Conservation (phyloP, 2,329 filamentous ascomycete species). For the Lecanicillium sp. region DNA sequence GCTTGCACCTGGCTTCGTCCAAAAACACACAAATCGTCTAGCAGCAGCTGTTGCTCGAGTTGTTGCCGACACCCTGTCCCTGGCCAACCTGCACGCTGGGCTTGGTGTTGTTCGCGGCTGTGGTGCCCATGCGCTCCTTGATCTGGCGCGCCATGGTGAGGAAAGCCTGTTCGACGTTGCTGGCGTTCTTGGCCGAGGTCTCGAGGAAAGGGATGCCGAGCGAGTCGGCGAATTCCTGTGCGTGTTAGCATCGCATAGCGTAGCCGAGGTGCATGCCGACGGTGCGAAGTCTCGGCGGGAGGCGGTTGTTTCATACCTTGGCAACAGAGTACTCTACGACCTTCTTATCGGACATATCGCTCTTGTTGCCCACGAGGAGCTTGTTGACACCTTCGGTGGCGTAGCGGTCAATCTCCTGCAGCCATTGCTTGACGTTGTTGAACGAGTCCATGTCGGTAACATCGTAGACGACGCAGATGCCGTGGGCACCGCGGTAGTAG, state of each 20-base stretch:
- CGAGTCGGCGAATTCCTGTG: conserved; percentile 95
- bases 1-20: background rate
- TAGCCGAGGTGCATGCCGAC: too few relatives aligned
- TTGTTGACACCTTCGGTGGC: conserved; percentile 99
- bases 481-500: conserved; percentile 98
- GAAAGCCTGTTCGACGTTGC: conserved; percentile 99
- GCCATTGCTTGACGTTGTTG: conserved; percentile 99
- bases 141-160: conserved; percentile 99
- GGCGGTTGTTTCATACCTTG: conserved; percentile 61
- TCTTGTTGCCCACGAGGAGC: conserved; percentile 98
- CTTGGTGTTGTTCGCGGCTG: conserved; percentile 94
- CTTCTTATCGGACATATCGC: conserved; percentile 99
- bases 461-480: conserved; percentile 99
- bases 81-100: conserved; percentile 93
- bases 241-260: conserved; percentile 5
- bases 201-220: conserved; percentile 98
- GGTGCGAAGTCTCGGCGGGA: conserved; percentile 1
- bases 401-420: conserved; percentile 98
- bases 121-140: conserved; percentile 99
- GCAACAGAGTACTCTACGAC: conserved; percentile 99
- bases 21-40: conserved; percentile 42
- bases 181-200: conserved; percentile 98
- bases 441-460: conserved; percentile 99
- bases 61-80: conserved; percentile 87
- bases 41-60: conserved; percentile 83